Evolutionary conservation across 306 rosid species (phyloP).

Genomic region (Begonia masoniana): DNA sequence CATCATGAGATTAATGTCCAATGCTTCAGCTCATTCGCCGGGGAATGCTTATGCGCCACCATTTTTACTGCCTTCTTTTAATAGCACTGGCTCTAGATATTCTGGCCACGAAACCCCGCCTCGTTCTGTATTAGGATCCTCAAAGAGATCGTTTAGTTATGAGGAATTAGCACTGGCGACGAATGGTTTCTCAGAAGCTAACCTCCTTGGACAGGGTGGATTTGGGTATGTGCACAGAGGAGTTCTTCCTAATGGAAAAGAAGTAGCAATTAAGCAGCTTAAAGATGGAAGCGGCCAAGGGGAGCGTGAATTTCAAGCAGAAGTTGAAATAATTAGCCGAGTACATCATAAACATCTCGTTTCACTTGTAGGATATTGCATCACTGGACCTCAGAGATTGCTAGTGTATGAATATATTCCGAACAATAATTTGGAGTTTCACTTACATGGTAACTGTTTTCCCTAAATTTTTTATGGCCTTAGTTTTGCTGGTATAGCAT

Average conservation of each 20-base stretch:
- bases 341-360: slow-evolving; percentile 91
- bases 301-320: slow-evolving; percentile 85
- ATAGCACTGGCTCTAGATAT: slow-evolving; percentile 78
- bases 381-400: slow-evolving; percentile 51
- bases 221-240: slow-evolving; percentile 86
- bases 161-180: slow-evolving; percentile 78
- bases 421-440: slow-evolving; percentile 73
- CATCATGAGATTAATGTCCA: slow-evolving; percentile 24
- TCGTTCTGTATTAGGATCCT: slow-evolving; percentile 39
- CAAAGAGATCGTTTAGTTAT: slow-evolving; percentile 52
- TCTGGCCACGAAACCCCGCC: slow-evolving; percentile 60
- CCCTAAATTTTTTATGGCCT: background rate
- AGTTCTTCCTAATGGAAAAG: slow-evolving; percentile 77
- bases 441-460: slow-evolving; percentile 56
- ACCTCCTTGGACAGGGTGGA: slow-evolving; percentile 86
- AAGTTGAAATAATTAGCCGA: slow-evolving; percentile 82
- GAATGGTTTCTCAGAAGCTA: slow-evolving; percentile 79
- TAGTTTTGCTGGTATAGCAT: background rate
- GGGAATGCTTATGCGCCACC: slow-evolving; percentile 28
- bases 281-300: slow-evolving; percentile 92
- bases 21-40: slow-evolving; percentile 50
- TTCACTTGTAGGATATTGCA: slow-evolving; percentile 84
- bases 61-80: slow-evolving; percentile 27
- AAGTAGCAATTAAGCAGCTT: slow-evolving; percentile 74
- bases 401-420: slow-evolving; percentile 85